Evolutionary conservation across 495 filamentous ascomycete species (phyloP).

Genomic region (Neurospora sp.): DNA sequence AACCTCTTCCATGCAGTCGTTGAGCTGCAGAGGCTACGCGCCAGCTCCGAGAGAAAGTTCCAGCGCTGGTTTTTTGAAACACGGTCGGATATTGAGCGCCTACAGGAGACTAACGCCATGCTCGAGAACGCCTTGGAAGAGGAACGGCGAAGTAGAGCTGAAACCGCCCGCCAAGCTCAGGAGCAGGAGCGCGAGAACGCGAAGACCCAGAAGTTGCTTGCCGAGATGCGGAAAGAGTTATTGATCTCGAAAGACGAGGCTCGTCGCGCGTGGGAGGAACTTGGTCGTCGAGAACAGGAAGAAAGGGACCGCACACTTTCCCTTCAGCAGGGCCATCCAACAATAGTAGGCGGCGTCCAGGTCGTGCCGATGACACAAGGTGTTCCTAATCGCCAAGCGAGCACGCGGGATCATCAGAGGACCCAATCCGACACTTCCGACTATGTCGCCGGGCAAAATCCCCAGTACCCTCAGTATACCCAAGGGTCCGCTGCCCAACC

Average conservation of each 20-base stretch:
- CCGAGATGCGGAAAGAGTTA: conserved; percentile 82
- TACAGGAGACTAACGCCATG: conserved; percentile 74
- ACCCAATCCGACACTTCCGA: conserved; percentile 30
- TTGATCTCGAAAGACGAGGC: conserved; percentile 95
- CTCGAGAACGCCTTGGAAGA: conserved; percentile 60
- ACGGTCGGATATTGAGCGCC: conserved; percentile 73
- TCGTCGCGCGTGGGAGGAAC: conserved; percentile 91
- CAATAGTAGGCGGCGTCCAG: conserved; percentile 83
- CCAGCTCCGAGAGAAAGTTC: conserved; percentile 93
- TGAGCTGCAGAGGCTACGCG: conserved; percentile 88
- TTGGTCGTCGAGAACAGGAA: conserved; percentile 87
- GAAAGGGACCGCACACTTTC: conserved; percentile 84
- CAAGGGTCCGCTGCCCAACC: conserved; percentile 30
- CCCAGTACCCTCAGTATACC: conserved; percentile 25
- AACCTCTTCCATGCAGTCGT: conserved; percentile 98
- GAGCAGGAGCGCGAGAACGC: conserved; percentile 55
- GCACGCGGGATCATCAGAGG: conserved; percentile 28
- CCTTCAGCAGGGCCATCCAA: conserved; percentile 78
- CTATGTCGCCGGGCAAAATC: conserved; percentile 24
- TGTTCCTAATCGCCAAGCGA: conserved; percentile 54
- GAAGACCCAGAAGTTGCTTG: conserved; percentile 62
- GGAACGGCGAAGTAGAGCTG: conserved; percentile 59
- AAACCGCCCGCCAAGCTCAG: conserved; percentile 52
- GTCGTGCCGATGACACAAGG: conserved; percentile 92
- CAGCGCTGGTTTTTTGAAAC: conserved; percentile 98